phyloP scores from a whole-genome alignment of 805 yeast species.

The Tetrapisispora nanseiensis region DNA sequence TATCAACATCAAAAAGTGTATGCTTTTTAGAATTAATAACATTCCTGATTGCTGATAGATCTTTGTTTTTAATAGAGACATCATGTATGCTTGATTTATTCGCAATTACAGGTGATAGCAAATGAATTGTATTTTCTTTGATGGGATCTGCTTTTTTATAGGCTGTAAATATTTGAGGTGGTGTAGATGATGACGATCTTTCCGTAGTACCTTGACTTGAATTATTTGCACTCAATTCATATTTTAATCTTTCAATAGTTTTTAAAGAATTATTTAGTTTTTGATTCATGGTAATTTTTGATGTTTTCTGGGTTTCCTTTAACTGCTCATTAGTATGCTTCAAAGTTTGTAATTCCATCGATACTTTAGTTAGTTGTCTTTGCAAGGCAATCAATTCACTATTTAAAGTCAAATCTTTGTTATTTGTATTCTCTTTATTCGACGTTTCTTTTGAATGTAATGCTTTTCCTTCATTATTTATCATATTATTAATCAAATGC shows the following conservation, averaged over 20 bases:
- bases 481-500: slow-evolving; percentile 2
- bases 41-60: slow-evolving; percentile 11
- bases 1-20: slow-evolving; percentile 13
- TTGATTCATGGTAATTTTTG: slow-evolving; percentile 21
- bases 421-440: neutral
- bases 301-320: slow-evolving; percentile 27
- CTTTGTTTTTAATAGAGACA: slow-evolving; percentile 14
- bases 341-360: slow-evolving; percentile 24
- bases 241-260: slow-evolving; percentile 22
- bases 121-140: slow-evolving; percentile 13
- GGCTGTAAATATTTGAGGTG: neutral
- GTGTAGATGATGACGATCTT: neutral
- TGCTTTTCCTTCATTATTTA: neutral
- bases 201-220: slow-evolving; percentile 3
- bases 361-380: slow-evolving; percentile 28
- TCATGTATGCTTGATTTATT: slow-evolving; percentile 12
- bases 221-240: slow-evolving; percentile 7
- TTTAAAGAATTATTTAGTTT: slow-evolving; percentile 28
- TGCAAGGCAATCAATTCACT: slow-evolving; percentile 30
- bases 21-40: slow-evolving; percentile 18
- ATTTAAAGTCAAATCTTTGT: slow-evolving; percentile 7
- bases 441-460: neutral
- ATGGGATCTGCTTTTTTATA: slow-evolving; percentile 4
- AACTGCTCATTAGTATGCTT: slow-evolving; percentile 25
- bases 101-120: slow-evolving; percentile 17